Evolutionary conservation across 441 rosid species (phyloP).

Genomic region (Hura crepitans): DNA sequence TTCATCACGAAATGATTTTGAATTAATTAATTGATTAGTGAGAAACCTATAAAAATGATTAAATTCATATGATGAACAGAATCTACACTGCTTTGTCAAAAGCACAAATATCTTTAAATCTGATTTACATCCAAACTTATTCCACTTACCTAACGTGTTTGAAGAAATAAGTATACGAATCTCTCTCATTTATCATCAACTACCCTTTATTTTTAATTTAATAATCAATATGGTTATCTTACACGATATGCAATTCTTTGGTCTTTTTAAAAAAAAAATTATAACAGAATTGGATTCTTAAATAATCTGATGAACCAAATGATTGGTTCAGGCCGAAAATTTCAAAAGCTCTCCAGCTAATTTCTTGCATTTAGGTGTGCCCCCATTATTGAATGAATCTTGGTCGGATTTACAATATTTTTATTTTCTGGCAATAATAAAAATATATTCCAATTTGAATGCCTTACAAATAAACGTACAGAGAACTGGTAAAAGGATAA

Average conservation of each 20-base stretch:
- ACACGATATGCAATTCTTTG: constrained; percentile 3
- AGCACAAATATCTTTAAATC: constrained; percentile 6
- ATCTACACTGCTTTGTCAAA: constrained; percentile 7
- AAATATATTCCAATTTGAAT: too few relatives aligned
- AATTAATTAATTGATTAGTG: background rate
- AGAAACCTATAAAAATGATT: background rate
- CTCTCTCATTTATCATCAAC: background rate
- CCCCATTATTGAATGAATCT: background rate
- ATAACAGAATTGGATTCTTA: constrained; percentile 29
- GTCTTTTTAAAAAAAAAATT: too few relatives aligned
- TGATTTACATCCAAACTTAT: constrained; percentile 16
- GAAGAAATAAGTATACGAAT: constrained; percentile 22
- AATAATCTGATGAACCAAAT: background rate
- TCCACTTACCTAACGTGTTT: constrained; percentile 26
- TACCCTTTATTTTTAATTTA: background rate
- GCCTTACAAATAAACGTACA: too few relatives aligned
- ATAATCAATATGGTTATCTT: constrained; percentile 7
- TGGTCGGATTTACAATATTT: background rate
- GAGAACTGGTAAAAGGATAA: too few relatives aligned
- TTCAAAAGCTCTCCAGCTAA: background rate
- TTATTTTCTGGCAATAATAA: background rate
- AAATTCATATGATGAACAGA: background rate
- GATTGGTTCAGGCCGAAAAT: background rate
- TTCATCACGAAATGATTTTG: background rate
- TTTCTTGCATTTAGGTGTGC: too few relatives aligned